Conservation (phyloP, 805 yeast genomes). For the Candida sphagnicola region DNA sequence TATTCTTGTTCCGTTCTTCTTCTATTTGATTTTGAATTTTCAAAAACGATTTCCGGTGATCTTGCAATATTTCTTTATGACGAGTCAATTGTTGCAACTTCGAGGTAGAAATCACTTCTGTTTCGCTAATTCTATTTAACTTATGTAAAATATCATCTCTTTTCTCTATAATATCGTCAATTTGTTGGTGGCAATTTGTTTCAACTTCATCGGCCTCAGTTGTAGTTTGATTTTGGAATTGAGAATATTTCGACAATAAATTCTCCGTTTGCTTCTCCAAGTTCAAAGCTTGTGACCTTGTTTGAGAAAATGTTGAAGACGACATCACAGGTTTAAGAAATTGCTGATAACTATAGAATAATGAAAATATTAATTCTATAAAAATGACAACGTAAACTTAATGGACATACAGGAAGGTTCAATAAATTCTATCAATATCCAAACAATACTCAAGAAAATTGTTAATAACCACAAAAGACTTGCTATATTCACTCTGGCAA, state of each 20-base stretch:
- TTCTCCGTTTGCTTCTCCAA: slow-evolving; percentile 70
- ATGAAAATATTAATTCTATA: too few species aligned
- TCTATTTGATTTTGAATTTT: slow-evolving; percentile 55
- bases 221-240: slow-evolving; percentile 23
- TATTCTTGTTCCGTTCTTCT: slow-evolving; percentile 74
- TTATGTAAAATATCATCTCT: slow-evolving; percentile 53
- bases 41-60: slow-evolving; percentile 60
- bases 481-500: too few species aligned
- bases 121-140: slow-evolving; percentile 52
- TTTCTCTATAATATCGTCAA: slow-evolving; percentile 23
- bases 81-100: slow-evolving; percentile 79
- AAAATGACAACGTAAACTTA: too few species aligned
- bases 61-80: slow-evolving; percentile 71
- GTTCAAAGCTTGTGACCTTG: slow-evolving; percentile 63
- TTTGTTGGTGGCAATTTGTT: slow-evolving; percentile 10
- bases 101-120: slow-evolving; percentile 59
- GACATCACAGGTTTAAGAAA: too few species aligned
- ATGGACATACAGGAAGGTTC: too few species aligned
- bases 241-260: slow-evolving; percentile 39
- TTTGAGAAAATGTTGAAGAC: slow-evolving; percentile 57
- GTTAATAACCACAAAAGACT: too few species aligned
- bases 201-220: slow-evolving; percentile 22
- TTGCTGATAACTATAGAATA: too few species aligned
- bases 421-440: too few species aligned
- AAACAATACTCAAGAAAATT: too few species aligned